These are phyloP conservation scores for Camellia lanceoleosa DNA, from an alignment of 148 eudicot genomes.

Conservation along the genomic window DNA sequence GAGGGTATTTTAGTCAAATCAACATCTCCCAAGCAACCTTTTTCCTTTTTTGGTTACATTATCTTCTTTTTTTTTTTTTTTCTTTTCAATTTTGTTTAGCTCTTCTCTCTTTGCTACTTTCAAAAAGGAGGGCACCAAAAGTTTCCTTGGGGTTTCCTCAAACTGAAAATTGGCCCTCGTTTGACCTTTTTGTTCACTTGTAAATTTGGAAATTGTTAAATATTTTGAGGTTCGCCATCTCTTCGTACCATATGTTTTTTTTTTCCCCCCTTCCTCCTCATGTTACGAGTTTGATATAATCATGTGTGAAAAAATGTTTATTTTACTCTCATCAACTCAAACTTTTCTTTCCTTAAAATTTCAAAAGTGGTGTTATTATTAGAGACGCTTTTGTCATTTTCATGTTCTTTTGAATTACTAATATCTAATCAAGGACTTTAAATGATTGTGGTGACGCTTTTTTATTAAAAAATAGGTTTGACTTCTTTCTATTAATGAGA, in stretches of 20 bases:
- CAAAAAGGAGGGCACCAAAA: no score
- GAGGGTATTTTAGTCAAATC: no score
- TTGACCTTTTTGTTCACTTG: not conserved
- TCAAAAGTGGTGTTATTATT: not conserved
- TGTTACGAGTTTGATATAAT: not conserved
- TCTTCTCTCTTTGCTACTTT: not conserved
- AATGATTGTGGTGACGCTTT: not conserved
- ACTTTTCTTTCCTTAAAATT: not conserved
- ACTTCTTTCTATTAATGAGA: no score
- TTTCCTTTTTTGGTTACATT: not conserved
- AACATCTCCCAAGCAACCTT: not conserved
- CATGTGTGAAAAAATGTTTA: not conserved
- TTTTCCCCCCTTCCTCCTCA: not conserved
- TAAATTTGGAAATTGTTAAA: constrained; percentile 7
- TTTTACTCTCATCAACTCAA: not conserved
- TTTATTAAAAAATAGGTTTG: no score
- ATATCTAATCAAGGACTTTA: not conserved
- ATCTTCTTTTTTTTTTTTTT: not conserved
- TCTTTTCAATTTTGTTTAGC: not conserved
- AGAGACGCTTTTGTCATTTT: not conserved
- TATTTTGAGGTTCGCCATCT: not conserved
- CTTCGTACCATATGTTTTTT: no score
- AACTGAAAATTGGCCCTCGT: not conserved
- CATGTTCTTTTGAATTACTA: no score
- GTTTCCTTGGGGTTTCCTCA: not conserved